phyloP scores from a whole-genome alignment of 257 asterid genomes.

The Rubia yunnanensis region DNA sequence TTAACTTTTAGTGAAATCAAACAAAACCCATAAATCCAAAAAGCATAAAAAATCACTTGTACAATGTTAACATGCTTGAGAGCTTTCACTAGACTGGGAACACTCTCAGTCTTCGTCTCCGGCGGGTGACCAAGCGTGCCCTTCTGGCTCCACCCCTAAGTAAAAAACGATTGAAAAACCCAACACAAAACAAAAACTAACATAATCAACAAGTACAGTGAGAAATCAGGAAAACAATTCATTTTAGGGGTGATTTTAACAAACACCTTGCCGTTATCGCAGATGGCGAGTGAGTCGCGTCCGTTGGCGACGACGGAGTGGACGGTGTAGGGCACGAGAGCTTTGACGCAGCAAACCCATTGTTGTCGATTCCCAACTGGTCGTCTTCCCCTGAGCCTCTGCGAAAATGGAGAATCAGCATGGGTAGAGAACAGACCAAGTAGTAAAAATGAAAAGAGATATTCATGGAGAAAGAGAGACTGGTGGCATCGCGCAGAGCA shows the following conservation, averaged over 20 bases:
- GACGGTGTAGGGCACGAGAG: slow-evolving; percentile 46
- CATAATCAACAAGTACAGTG: background rate
- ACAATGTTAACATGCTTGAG: slow-evolving; percentile 74
- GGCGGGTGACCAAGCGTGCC: slow-evolving; percentile 95
- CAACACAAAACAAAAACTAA: background rate
- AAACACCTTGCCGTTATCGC: slow-evolving; percentile 81
- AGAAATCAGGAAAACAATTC: background rate
- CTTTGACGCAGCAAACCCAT: slow-evolving; percentile 60
- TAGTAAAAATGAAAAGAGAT: background rate
- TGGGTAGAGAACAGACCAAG: background rate
- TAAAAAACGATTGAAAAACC: slow-evolving; percentile 57
- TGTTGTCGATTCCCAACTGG: slow-evolving; percentile 74
- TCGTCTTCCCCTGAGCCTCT: slow-evolving; percentile 99
- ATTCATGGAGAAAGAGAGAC: slow-evolving; percentile 2
- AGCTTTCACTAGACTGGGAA: slow-evolving; percentile 88
- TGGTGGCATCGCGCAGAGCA: too few relatives aligned
- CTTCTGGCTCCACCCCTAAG: slow-evolving; percentile 99
- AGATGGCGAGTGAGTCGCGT: slow-evolving; percentile 91
- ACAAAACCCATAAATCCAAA: background rate
- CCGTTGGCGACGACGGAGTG: slow-evolving; percentile 84
- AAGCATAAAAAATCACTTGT: slow-evolving; percentile 42
- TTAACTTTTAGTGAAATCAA: background rate
- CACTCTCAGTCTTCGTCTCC: slow-evolving; percentile 77
- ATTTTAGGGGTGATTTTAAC: background rate
- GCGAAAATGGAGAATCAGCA: background rate